Conservation (phyloP, 352 stramenopile species). For the Blastocystis sp. region DNA sequence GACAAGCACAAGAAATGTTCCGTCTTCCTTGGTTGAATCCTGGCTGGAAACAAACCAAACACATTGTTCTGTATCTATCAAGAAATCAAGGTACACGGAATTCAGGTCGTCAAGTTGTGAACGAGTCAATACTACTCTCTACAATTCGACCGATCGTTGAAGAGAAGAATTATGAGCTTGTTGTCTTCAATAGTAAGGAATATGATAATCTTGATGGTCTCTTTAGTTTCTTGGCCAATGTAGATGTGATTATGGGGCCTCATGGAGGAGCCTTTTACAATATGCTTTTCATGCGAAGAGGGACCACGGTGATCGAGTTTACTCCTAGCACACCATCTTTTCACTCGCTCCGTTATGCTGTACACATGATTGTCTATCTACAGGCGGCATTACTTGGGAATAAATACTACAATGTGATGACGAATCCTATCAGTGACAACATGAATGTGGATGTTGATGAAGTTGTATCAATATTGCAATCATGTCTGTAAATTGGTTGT, state of each 20-base stretch:
- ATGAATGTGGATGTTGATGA: neutral
- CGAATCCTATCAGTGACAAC: neutral
- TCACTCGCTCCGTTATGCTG: neutral
- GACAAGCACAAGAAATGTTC: slow-evolving; percentile 23
- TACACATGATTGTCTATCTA: slow-evolving; percentile 52
- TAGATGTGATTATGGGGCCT: slow-evolving; percentile 42
- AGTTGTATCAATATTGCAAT: too few relatives aligned
- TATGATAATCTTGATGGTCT: neutral
- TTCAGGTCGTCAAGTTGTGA: neutral
- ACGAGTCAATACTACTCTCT: neutral
- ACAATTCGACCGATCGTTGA: neutral
- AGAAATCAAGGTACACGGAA: slow-evolving; percentile 21
- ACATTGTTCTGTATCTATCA: slow-evolving; percentile 40
- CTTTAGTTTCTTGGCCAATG: slow-evolving; percentile 44
- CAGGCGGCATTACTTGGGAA: slow-evolving; percentile 1
- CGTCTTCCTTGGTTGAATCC: slow-evolving; percentile 4
- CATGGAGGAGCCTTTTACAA: slow-evolving; percentile 55
- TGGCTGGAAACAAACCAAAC: neutral
- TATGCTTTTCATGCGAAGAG: slow-evolving; percentile 50
- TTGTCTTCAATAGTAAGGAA: neutral
- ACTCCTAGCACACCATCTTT: neutral
- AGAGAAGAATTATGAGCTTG: slow-evolving; percentile 5
- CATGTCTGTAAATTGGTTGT: too few relatives aligned
- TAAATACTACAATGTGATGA: slow-evolving; percentile 23
- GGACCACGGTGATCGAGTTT: slow-evolving; percentile 42